phyloP scores from a whole-genome alignment of 257 asterid genomes.

The Solanum chilense region DNA sequence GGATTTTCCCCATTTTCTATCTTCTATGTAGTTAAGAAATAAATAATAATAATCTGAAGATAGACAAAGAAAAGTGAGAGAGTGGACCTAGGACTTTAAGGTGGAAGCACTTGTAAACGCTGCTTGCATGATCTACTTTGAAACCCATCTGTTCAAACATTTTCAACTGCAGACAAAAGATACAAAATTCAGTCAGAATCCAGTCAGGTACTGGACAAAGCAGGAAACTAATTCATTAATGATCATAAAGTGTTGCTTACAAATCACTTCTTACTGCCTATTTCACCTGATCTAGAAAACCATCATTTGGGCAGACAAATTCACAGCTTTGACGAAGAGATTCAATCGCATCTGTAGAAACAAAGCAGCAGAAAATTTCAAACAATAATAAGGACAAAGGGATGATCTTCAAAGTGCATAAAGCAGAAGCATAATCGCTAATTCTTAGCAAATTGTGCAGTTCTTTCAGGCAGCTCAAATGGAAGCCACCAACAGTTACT shows the following conservation, averaged over 20 bases:
- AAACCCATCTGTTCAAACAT: constrained; percentile 92
- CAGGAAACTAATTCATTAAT: neutral
- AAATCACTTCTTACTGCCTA: constrained; percentile 1
- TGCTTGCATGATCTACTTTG: constrained; percentile 67
- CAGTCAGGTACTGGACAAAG: neutral
- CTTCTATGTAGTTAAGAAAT: neutral
- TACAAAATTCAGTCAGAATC: neutral
- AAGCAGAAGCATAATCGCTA: neutral
- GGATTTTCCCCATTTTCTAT: neutral
- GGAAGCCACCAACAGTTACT: neutral
- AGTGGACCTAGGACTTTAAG: constrained; percentile 64
- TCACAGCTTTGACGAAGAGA: constrained; percentile 75
- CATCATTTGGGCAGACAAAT: constrained; percentile 81
- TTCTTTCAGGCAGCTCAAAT: neutral
- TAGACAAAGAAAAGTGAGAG: neutral
- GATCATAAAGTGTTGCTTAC: neutral
- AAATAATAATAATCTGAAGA: neutral
- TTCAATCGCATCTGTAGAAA: constrained; percentile 67
- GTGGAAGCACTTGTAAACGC: constrained; percentile 82
- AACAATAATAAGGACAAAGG: neutral
- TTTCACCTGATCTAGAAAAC: constrained; percentile 91
- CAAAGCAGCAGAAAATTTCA: neutral
- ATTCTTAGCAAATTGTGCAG: neutral
- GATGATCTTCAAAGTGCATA: neutral
- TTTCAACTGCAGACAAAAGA: constrained; percentile 45